Evolutionary conservation across 139 green algal genomes (phyloP).

Genomic region (Ulvella scutata): DNA sequence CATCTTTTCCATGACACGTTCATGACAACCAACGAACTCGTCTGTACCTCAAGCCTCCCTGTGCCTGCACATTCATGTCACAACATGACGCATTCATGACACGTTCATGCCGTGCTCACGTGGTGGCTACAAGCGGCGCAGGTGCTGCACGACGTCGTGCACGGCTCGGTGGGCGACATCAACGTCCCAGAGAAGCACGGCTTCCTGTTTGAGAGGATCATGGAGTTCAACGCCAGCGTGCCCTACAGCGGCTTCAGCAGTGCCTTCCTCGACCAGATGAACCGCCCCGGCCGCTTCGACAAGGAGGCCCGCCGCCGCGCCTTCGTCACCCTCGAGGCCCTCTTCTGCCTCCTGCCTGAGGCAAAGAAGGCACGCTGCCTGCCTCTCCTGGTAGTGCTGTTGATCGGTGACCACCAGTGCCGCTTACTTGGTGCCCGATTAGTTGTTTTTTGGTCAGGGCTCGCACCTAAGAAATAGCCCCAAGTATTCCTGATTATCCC

Average conservation of each 20-base stretch:
- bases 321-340: slow-evolving; percentile 3
- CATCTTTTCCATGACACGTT: too few relatives aligned
- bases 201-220: slow-evolving; percentile 36
- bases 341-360: slow-evolving; percentile 3
- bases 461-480: too few relatives aligned
- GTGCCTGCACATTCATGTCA: too few relatives aligned
- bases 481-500: too few relatives aligned
- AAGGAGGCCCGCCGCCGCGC: background rate
- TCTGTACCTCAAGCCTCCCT: too few relatives aligned
- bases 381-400: slow-evolving; percentile 33
- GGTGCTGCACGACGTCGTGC: background rate
- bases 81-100: too few relatives aligned
- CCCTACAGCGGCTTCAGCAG: slow-evolving; percentile 40
- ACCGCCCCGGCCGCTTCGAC: background rate
- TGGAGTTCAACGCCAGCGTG: slow-evolving; percentile 68
- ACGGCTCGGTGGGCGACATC: background rate
- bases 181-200: background rate
- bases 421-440: background rate
- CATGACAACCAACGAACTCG: too few relatives aligned
- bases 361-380: slow-evolving; percentile 3
- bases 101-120: too few relatives aligned
- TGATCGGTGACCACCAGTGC: background rate
- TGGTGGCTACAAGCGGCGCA: too few relatives aligned
- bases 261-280: slow-evolving; percentile 5
- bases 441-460: too few relatives aligned